These are phyloP conservation scores for Ploettnerulaceae sp. DNA, from an alignment of 2,329 filamentous ascomycete genomes.

Conservation along the genomic window DNA sequence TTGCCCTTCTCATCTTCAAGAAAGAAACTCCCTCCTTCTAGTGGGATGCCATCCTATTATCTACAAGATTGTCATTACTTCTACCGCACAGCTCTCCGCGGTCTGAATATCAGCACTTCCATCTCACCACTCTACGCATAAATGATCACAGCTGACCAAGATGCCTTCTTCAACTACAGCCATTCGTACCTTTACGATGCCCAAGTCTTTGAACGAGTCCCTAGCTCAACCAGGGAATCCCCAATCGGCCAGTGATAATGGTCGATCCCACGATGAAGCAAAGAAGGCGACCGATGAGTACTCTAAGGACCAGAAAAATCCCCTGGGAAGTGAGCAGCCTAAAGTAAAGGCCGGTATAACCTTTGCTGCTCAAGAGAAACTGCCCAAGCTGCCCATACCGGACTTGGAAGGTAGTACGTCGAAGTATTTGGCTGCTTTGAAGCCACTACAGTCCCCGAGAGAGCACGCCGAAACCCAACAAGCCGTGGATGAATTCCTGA, in stretches of 20 bases:
- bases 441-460: constrained; percentile 72
- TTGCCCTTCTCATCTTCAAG: not conserved
- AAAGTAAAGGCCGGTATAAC: constrained; percentile 65
- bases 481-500: constrained; percentile 79
- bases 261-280: constrained; percentile 44
- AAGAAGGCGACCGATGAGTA: constrained; percentile 49
- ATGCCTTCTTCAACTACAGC: constrained; percentile 57
- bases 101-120: constrained; percentile 74
- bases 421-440: constrained; percentile 74
- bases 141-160: constrained; percentile 42
- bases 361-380: constrained; percentile 79
- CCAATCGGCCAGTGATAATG: constrained; percentile 21
- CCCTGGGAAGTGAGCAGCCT: constrained; percentile 42
- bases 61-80: constrained; percentile 90
- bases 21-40: constrained; percentile 4
- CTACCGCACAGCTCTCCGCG: constrained; percentile 82
- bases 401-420: constrained; percentile 73
- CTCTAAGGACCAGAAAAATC: constrained; percentile 43
- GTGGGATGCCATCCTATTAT: constrained; percentile 70
- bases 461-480: constrained; percentile 80
- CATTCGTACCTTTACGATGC: constrained; percentile 67
- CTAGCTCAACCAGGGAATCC: constrained; percentile 43
- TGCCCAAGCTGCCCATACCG: constrained; percentile 90
- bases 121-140: constrained; percentile 72
- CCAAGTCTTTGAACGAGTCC: constrained; percentile 68